phyloP scores from a whole-genome alignment of 202 grass and related monocot genomes.

The Cymbopogon flexuosus region DNA sequence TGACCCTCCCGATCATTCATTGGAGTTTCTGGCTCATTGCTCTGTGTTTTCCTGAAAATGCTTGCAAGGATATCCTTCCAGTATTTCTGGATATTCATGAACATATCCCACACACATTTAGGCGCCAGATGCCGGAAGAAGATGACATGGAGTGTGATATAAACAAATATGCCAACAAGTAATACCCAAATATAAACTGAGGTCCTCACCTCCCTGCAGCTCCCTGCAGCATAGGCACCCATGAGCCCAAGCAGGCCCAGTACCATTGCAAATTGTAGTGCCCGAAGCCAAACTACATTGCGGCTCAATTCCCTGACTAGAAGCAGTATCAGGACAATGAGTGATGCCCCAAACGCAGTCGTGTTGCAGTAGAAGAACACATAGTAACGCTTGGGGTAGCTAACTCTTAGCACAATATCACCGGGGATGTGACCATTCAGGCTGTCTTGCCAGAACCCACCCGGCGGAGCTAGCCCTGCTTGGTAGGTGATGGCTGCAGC shows the following conservation, averaged over 20 bases:
- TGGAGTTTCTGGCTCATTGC: neutral
- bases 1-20: neutral
- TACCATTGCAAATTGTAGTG: slow-evolving; percentile 44
- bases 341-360: slow-evolving; percentile 44
- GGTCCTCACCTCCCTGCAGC: slow-evolving; percentile 31
- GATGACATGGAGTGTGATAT: slow-evolving; percentile 40
- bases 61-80: slow-evolving; percentile 5
- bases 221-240: slow-evolving; percentile 53
- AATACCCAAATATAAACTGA: slow-evolving; percentile 54
- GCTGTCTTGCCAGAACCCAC: slow-evolving; percentile 48
- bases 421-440: neutral
- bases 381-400: slow-evolving; percentile 31
- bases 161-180: slow-evolving; percentile 40
- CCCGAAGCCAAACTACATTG: slow-evolving; percentile 19
- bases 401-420: slow-evolving; percentile 34
- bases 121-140: slow-evolving; percentile 44
- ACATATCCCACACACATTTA: neutral
- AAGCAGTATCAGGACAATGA: slow-evolving; percentile 51
- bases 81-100: neutral
- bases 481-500: slow-evolving; percentile 50
- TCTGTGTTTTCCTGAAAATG: slow-evolving; percentile 3
- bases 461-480: slow-evolving; percentile 48
- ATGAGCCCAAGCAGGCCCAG: slow-evolving; percentile 46
- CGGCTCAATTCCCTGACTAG: slow-evolving; percentile 28
- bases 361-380: slow-evolving; percentile 60